Base-by-base conservation (phyloP, 2,329 filamentous ascomycete genomes). In the Colletotrichum lentis region DNA sequence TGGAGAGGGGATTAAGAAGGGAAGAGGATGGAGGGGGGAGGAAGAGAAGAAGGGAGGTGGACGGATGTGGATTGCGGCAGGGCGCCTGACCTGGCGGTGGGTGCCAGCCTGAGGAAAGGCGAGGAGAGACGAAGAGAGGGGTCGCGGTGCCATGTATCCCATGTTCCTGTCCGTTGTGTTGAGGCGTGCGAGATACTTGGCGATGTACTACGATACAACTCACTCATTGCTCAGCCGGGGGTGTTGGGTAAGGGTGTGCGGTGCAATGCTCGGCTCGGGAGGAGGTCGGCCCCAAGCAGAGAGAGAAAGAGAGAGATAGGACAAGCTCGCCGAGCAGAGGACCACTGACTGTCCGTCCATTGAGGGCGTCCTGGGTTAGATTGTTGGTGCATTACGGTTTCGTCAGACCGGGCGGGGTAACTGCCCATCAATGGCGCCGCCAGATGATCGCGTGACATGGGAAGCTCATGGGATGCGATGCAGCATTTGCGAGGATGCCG, bases 351-450 rank as follows among this genome's bases (percentile, higher is more conserved):
- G 7, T 31, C 27, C 27, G 7, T 10, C 27, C 35, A 43, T 52
- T 2, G 46, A 46, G 44, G 6, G 20, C 35, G 44, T 16, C 20
- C 31, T 31, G 46, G 57, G 18, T 14, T 22, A 24, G 31, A 53
- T 47, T 62, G 57, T 39, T 56, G 62, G 52, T 69, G 66, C 67
- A 67, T 69, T 69, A 69, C 67, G 67, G 67, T 69, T 69, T 69
- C 67, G 67, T 69, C 67, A 69, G 67, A 67, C 67, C 64, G 57
- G 67, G 67, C 67, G 67, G 67, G 67, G 67, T 69, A 69, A 67
- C 54, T 67, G 63, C 39, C 58, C 62, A 69, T 67, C 50, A 54
- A 67, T 69, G 64, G 67, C 64, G 64, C 20, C 39, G 67, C 27
- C 57, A 67, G 67, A 63, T 39, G 63, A 69, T 69, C 67, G 67